A percentile compares a stretch with the other conserved stretches of the same genome.
These are phyloP conservation scores for Agastache rugosa DNA, from an alignment of 257 asterid genomes.

Conservation along the genomic window DNA sequence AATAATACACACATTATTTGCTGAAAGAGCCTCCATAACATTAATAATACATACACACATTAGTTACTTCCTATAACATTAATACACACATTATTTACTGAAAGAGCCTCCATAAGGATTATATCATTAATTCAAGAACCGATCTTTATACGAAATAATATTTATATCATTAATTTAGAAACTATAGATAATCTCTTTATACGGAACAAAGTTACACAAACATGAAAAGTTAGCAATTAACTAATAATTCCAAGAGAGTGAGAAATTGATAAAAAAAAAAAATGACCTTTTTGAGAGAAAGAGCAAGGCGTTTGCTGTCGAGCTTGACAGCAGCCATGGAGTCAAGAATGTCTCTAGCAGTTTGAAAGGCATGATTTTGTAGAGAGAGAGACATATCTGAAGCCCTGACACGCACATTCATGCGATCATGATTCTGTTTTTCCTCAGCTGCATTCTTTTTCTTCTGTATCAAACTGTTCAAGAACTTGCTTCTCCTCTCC, in stretches of 20 bases:
- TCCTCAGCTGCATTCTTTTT: slow-evolving; percentile 53
- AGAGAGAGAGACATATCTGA: slow-evolving; percentile 73
- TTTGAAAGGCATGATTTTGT: slow-evolving; percentile 74
- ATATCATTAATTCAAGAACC: no score
- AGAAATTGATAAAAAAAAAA: background rate
- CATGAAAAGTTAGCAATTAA: background rate
- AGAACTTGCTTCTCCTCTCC: slow-evolving; percentile 89
- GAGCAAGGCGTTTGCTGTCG: slow-evolving; percentile 85
- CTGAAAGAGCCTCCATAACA: no score
- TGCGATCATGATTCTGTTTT: slow-evolving; percentile 45
- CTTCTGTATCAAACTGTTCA: slow-evolving; percentile 74
- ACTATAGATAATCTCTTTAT: no score
- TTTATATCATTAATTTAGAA: background rate
- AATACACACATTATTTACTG: no score
- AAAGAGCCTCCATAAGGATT: no score
- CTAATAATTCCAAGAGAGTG: background rate
- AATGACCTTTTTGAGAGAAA: slow-evolving; percentile 76
- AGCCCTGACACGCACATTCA: slow-evolving; percentile 72
- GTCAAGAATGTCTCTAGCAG: slow-evolving; percentile 54
- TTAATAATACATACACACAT: no score
- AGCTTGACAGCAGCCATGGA: slow-evolving; percentile 65
- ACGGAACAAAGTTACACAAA: background rate
- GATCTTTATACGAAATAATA: no score
- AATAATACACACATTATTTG: no score
- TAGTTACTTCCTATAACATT: no score